Percentiles rank a stretch among this genome's conserved stretches.
Evolutionary conservation across 1,284 basidiomycete species (phyloP).

Genomic region (Thelephora terrestris): DNA sequence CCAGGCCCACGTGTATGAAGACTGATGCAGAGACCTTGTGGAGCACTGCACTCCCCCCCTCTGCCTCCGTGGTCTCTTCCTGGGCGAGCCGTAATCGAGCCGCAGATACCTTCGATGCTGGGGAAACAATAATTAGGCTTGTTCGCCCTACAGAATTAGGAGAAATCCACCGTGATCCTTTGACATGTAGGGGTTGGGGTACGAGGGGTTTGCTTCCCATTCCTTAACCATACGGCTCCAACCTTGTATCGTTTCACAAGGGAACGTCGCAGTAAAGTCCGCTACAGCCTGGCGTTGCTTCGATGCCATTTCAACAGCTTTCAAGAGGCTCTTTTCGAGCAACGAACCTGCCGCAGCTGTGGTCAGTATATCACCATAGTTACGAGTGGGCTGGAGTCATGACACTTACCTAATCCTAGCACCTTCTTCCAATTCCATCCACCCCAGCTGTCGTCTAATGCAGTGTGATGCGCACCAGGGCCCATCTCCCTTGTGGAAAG

Average conservation of each 20-base stretch:
- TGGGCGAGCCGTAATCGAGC: conserved; percentile 8
- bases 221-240: conserved; percentile 9
- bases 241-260: background rate
- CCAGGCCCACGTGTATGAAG: conserved; percentile 8
- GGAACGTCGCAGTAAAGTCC: conserved; percentile 6
- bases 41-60: background rate
- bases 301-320: background rate
- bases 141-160: too few species aligned
- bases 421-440: conserved; percentile 22
- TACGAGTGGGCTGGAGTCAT: background rate
- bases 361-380: too few species aligned
- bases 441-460: too few species aligned
- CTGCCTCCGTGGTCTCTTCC: conserved; percentile 6
- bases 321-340: background rate
- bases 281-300: background rate
- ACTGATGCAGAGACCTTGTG: conserved; percentile 4
- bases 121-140: too few species aligned
- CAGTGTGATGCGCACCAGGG: conserved; percentile 12
- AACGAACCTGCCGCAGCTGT: background rate
- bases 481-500: conserved; percentile 19
- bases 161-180: too few species aligned
- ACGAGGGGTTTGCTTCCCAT: conserved; percentile 8
- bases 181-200: conserved; percentile 12
- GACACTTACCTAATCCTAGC: conserved; percentile 4
- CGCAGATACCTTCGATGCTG: conserved; percentile 6